Conservation (phyloP, 768 basidiomycete genomes). For the Pulveroboletus sp. region DNA sequence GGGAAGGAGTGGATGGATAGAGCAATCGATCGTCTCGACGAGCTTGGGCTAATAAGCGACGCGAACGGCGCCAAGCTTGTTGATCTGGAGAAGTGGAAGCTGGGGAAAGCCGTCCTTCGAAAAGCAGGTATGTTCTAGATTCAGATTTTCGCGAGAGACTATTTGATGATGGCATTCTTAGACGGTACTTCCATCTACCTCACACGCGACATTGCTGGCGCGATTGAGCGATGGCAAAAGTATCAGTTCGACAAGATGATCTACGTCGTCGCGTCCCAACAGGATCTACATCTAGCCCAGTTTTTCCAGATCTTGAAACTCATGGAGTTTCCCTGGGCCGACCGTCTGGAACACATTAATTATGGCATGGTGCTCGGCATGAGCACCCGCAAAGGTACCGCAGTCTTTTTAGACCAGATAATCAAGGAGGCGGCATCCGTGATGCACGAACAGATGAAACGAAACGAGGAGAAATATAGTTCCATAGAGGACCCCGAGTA, state of each 20-base stretch:
- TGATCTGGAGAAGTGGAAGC: slow-evolving; percentile 85
- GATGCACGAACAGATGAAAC: slow-evolving; percentile 97
- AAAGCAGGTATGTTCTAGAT: slow-evolving; percentile 61
- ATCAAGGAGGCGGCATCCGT: slow-evolving; percentile 81
- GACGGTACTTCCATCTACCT: slow-evolving; percentile 94
- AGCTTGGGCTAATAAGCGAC: slow-evolving; percentile 74
- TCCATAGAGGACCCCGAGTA: slow-evolving; percentile 84
- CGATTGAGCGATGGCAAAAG: slow-evolving; percentile 87
- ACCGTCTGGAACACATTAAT: slow-evolving; percentile 81
- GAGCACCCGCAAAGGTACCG: slow-evolving; percentile 91
- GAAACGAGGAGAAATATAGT: slow-evolving; percentile 90
- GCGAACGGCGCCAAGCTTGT: slow-evolving; percentile 81
- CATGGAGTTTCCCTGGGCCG: slow-evolving; percentile 89
- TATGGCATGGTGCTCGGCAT: slow-evolving; percentile 92
- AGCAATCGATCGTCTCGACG: slow-evolving; percentile 64
- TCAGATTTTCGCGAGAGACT: too few species aligned
- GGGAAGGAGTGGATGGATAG: slow-evolving; percentile 70
- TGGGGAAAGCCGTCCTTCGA: slow-evolving; percentile 86
- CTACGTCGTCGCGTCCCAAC: slow-evolving; percentile 86
- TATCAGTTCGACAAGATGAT: slow-evolving; percentile 93
- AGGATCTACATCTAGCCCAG: slow-evolving; percentile 85
- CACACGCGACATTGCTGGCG: slow-evolving; percentile 93
- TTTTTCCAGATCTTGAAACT: slow-evolving; percentile 92
- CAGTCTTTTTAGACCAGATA: slow-evolving; percentile 92
- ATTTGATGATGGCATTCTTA: slow-evolving; percentile 26